These are phyloP conservation scores for Geotrichum cucujoidarum DNA, from an alignment of 1,139 yeast species.

Conservation along the genomic window DNA sequence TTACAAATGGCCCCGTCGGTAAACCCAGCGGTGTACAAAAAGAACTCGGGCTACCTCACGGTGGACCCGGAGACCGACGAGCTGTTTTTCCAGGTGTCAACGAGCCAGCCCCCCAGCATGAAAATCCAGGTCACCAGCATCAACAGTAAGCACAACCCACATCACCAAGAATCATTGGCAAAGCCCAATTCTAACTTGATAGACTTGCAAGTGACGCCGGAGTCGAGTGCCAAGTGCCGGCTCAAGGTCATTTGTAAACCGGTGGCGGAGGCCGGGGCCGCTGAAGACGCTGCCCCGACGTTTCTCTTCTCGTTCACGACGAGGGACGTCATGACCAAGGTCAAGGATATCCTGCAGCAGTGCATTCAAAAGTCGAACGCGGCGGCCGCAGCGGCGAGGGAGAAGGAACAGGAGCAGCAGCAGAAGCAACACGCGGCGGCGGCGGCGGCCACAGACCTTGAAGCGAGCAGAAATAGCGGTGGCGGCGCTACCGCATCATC, in stretches of 20 bases:
- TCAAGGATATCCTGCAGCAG: conserved; percentile 65
- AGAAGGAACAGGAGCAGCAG: conserved; percentile 58
- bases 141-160: conserved; percentile 10
- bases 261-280: conserved; percentile 36
- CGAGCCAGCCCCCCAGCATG: conserved; percentile 21
- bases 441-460: conserved; percentile 30
- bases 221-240: conserved; percentile 63
- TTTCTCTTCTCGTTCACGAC: conserved; percentile 59
- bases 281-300: conserved; percentile 42
- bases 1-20: conserved; percentile 18
- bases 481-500: conserved; percentile 24
- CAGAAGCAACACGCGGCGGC: conserved; percentile 28
- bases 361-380: conserved; percentile 41
- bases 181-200: conserved; percentile 25
- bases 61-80: conserved; percentile 25
- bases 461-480: conserved; percentile 30
- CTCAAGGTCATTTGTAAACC: conserved; percentile 43
- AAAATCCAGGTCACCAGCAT: conserved; percentile 21
- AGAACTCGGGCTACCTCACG: conserved; percentile 27
- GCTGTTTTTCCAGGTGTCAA: conserved; percentile 26
- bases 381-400: conserved; percentile 14
- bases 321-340: conserved; percentile 68
- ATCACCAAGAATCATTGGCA: not conserved
- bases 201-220: conserved; percentile 72
- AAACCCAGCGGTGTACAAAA: conserved; percentile 30